phyloP scores from a whole-genome alignment of 768 basidiomycete species.

The Russula olivacea region DNA sequence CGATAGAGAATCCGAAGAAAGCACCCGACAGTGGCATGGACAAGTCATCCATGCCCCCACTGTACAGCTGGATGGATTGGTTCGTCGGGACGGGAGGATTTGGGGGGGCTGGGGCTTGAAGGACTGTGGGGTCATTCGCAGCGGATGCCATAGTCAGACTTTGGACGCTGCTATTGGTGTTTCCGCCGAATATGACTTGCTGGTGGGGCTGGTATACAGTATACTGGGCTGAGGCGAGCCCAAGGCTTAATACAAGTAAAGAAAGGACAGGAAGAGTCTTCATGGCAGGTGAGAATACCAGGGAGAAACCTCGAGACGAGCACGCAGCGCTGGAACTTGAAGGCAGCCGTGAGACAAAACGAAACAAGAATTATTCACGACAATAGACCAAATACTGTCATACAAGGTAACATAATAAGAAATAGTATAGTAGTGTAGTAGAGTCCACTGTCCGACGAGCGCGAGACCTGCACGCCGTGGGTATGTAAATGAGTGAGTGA shows the following conservation, averaged over 20 bases:
- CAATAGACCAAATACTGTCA: no score
- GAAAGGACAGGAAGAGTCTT: constrained; percentile 6
- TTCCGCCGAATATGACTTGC: constrained; percentile 24
- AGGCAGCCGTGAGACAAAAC: not conserved
- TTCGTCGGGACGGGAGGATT: constrained; percentile 38
- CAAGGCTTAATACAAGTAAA: constrained; percentile 2
- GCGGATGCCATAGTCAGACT: constrained; percentile 37
- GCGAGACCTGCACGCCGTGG: not conserved
- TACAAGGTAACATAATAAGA: no score
- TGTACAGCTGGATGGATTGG: constrained; percentile 41
- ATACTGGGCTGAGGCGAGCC: constrained; percentile 18
- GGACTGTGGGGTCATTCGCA: constrained; percentile 47
- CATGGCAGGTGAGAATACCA: not conserved
- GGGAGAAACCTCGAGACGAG: not conserved
- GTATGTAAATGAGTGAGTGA: no score
- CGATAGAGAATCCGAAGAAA: constrained; percentile 71
- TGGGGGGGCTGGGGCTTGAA: constrained; percentile 48
- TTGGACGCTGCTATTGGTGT: not conserved
- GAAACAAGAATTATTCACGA: no score
- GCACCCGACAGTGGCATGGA: constrained; percentile 45
- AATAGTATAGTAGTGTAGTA: not conserved
- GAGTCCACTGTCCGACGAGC: not conserved
- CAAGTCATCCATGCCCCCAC: constrained; percentile 31
- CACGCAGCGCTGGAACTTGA: not conserved
- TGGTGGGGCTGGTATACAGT: constrained; percentile 21